Base-by-base conservation (phyloP, 371 early-diverging fungal species). In the Zychaea mexicana region DNA sequence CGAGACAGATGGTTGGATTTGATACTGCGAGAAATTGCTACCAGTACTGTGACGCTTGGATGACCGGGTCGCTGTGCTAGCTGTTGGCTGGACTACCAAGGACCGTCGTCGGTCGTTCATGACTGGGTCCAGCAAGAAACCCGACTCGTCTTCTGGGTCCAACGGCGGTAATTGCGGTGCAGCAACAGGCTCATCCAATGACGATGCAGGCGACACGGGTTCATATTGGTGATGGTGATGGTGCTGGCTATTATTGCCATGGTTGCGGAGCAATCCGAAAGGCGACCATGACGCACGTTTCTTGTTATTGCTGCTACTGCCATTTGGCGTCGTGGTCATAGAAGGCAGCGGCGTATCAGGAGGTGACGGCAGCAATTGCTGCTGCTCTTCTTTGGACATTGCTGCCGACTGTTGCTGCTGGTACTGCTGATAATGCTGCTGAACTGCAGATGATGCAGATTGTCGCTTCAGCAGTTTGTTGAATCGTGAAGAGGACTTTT, bases 261-360 rank as follows among this genome's bases (percentile, higher is more conserved):
- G 7, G 15, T 42, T 7, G n/a, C 49, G 21, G n/a, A 49, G 49
- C n/a, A 49, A 49, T 6, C 56, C 56, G 24, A 56, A 56, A 33
- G 56, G 56, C 12, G 56, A 56, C 56, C 56, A 56, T 22, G 56
- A 56, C 21, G 56, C 56, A 15, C 56, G 56, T 36, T 56, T 56
- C 21, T 31, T 31, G 22, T 33, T 33, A 53, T 42, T 42, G n/a
- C 2, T 42, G 7, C 15, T 42, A 42, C n/a, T 42, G n/a, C n/a
- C 3, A 42, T 42, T 42, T 12, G 42, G 7, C n/a, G 49, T 49
- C 28, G 59, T 58, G 28, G 45, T 38, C 27, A 58, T 45, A 21
- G 59, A 58, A 42, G 55, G 55, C 9, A 27, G 10, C 31, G 55
- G 55, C 31, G 55, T 54, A 54, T 30, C 55, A 33, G 55, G 55